phyloP scores from a whole-genome alignment of 192 early-diverging fungal genomes.

The Coemansia biformis region DNA sequence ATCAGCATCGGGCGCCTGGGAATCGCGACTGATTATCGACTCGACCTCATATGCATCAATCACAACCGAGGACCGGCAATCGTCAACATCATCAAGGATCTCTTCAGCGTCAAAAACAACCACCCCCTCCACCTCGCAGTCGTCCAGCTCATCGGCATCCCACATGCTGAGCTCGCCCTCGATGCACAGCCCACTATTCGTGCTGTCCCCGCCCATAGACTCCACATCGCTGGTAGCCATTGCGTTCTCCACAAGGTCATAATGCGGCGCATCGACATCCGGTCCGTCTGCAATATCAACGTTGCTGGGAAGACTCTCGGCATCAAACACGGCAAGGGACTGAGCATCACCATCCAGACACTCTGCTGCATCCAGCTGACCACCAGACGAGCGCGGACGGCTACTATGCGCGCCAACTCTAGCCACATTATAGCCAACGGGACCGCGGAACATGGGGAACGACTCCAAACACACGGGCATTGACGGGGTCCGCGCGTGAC shows the following conservation, averaged over 20 bases:
- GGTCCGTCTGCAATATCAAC: too few species aligned
- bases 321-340: conserved; percentile 31
- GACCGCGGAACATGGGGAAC: neutral
- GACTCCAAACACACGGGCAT: conserved; percentile 10
- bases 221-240: too few species aligned
- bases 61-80: conserved; percentile 10
- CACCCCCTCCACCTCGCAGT: too few species aligned
- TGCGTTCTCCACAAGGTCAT: too few species aligned
- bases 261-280: too few species aligned
- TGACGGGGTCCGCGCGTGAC: conserved; percentile 21
- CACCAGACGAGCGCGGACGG: too few species aligned
- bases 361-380: too few species aligned
- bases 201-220: too few species aligned
- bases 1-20: neutral
- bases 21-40: conserved; percentile 4
- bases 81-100: neutral
- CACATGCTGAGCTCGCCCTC: neutral
- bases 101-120: conserved; percentile 32
- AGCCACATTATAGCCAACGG: too few species aligned
- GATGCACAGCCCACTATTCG: too few species aligned
- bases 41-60: conserved; percentile 36
- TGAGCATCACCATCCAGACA: too few species aligned
- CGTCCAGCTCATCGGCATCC: neutral
- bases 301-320: conserved; percentile 16
- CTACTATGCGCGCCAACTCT: too few species aligned